Conservation (phyloP, 768 basidiomycete genomes). For the Holtermanniella nyarrowii region DNA sequence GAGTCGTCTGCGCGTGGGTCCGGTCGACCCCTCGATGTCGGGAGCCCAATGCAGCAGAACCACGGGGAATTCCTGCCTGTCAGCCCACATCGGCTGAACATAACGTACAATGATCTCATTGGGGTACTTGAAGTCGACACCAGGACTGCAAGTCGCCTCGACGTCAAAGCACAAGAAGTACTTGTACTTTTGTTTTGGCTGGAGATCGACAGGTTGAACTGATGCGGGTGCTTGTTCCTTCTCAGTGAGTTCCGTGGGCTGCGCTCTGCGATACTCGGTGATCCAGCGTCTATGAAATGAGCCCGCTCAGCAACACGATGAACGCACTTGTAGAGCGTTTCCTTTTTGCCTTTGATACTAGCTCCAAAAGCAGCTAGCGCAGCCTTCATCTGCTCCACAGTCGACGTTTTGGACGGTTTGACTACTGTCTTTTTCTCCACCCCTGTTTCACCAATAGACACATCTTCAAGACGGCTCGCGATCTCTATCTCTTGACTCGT, state of each 20-base stretch:
- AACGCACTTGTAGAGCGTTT: constrained; percentile 39
- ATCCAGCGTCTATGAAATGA: constrained; percentile 7
- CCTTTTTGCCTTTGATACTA: constrained; percentile 41
- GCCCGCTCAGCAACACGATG: constrained; percentile 1
- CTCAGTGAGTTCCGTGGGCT: neutral
- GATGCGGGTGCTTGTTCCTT: neutral
- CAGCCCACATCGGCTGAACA: neutral
- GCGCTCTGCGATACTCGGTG: neutral
- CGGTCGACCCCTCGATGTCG: neutral
- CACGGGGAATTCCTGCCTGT: constrained; percentile 80
- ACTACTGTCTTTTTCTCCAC: no score
- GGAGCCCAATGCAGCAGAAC: constrained; percentile 66
- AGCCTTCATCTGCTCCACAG: constrained; percentile 32
- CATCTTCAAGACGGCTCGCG: no score
- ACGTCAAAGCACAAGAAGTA: constrained; percentile 76
- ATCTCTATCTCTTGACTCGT: no score
- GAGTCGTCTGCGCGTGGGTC: constrained; percentile 40
- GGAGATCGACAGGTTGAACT: constrained; percentile 3
- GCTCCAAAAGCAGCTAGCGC: constrained; percentile 33
- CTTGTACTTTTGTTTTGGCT: constrained; percentile 47
- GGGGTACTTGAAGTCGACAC: constrained; percentile 67
- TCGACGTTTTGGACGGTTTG: constrained; percentile 27
- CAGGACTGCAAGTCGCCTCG: constrained; percentile 43
- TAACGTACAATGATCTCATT: constrained; percentile 87
- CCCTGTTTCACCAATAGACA: no score